Evolutionary conservation across 345 rosid genomes (phyloP), one percentile per base, ranked within the genome.

Genomic region (Eutrema heterophyllum): DNA sequence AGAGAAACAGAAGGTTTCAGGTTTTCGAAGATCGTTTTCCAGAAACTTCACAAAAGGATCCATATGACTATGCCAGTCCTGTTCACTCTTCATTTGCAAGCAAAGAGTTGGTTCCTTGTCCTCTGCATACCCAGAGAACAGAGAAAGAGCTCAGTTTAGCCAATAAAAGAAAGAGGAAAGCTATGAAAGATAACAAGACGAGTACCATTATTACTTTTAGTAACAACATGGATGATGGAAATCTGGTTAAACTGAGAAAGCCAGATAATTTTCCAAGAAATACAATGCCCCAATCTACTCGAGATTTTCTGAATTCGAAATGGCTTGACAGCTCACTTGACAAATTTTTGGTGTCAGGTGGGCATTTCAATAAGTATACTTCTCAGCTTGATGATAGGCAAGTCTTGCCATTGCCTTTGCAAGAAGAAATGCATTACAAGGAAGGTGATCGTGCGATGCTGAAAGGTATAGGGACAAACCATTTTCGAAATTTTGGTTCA

Each of bases 81-180:
- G 64, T 24, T 41, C 67, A 70, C 12, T 52, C 73, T 67, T 64
- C 68, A 71, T 61, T 73, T 75, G 32, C 75, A 5, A 57, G 80
- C 55, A 75, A 73, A 77, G 93, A 63, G 75, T 51, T 66, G 38
- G 51, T 63, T 70, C 45, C 65, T 64, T 67, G 71, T 53, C 80
- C 82, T 54, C 72, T 81, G 70, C 85, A 80, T 46, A 64, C 66
- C 7, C 81, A 68, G 48, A 83, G 77, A 67, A 67, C 71, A 40
- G 89, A 86, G 71, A 78, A 64, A 74, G 82, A 68, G 51, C 75
- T 73, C 36, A 60, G 26, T 53, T 66, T 65, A 71, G 77, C 50
- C 30, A 83, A 78, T 76, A 88, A 75, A 81, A 88, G 84, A 83
- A 68, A 73, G 67, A 85, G 83, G 85, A 77, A 72, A 51, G 69